These are phyloP conservation scores for Saccharomycopsis sp. DNA, from an alignment of 805 yeast species.

Conservation along the genomic window DNA sequence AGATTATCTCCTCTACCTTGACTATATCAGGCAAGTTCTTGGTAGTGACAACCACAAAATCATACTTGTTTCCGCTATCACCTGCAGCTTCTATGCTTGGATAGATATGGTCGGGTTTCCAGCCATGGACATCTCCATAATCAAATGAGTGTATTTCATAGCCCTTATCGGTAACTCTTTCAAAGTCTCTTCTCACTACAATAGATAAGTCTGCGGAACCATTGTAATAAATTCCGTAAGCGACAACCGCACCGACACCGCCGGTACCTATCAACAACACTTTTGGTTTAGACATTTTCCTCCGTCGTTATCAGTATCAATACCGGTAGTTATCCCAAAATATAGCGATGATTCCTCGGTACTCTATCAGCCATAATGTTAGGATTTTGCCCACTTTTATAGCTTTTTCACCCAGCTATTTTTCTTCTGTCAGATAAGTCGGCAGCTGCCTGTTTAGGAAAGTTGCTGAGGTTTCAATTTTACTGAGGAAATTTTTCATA, in stretches of 20 bases:
- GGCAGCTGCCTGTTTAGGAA: background rate
- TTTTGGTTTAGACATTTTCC: conserved; percentile 22
- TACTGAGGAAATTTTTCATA: background rate
- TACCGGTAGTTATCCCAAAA: no score
- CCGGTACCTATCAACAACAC: conserved; percentile 74
- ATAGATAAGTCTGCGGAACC: conserved; percentile 49
- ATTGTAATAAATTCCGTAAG: conserved; percentile 49
- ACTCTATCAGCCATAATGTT: background rate
- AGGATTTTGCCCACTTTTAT: background rate
- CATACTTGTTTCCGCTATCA: conserved; percentile 34
- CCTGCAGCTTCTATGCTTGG: conserved; percentile 41
- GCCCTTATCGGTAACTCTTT: conserved; percentile 44
- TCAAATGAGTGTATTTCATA: conserved; percentile 54
- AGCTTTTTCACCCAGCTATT: background rate
- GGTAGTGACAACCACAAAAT: conserved; percentile 56
- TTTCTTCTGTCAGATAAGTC: background rate
- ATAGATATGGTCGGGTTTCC: conserved; percentile 48
- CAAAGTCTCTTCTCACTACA: conserved; percentile 62
- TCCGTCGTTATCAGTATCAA: background rate
- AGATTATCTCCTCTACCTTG: conserved; percentile 45
- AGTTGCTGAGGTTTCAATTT: background rate
- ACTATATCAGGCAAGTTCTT: conserved; percentile 65
- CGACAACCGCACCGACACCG: conserved; percentile 78
- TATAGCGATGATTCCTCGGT: no score
- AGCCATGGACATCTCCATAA: conserved; percentile 48